Conservation (phyloP, 306 rosid species). For the Sicyos edulis region DNA sequence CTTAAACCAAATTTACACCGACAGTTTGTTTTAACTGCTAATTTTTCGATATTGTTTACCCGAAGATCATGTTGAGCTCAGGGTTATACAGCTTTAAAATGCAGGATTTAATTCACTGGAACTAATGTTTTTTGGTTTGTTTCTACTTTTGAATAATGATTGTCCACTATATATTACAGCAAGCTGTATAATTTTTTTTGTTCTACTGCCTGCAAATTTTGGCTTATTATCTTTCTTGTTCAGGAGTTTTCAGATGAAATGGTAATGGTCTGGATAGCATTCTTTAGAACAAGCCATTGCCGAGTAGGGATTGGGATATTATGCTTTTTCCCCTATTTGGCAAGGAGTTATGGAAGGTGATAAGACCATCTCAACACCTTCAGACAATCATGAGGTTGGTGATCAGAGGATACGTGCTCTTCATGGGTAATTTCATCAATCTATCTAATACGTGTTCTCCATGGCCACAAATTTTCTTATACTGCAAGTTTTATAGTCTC, state of each 20-base stretch:
- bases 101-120: background rate
- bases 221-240: background rate
- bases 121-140: background rate
- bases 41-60: background rate
- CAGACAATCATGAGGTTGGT: constrained; percentile 1
- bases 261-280: constrained; percentile 15
- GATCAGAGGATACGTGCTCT: constrained; percentile 19
- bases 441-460: background rate
- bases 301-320: constrained; percentile 19
- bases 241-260: constrained; percentile 5
- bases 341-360: constrained; percentile 26
- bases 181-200: background rate
- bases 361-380: constrained; percentile 19
- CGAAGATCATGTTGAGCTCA: background rate
- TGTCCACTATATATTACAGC: background rate
- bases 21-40: background rate
- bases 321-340: constrained; percentile 1
- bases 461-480: background rate
- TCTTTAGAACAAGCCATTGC: constrained; percentile 11
- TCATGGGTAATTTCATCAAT: constrained; percentile 18
- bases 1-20: background rate
- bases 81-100: background rate
- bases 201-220: constrained; percentile 1
- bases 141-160: background rate
- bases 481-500: background rate